These are phyloP conservation scores for Pseudisothecium myosuroides DNA, from an alignment of 225 moss, liverwort and hornwort genomes.

Conservation along the genomic window DNA sequence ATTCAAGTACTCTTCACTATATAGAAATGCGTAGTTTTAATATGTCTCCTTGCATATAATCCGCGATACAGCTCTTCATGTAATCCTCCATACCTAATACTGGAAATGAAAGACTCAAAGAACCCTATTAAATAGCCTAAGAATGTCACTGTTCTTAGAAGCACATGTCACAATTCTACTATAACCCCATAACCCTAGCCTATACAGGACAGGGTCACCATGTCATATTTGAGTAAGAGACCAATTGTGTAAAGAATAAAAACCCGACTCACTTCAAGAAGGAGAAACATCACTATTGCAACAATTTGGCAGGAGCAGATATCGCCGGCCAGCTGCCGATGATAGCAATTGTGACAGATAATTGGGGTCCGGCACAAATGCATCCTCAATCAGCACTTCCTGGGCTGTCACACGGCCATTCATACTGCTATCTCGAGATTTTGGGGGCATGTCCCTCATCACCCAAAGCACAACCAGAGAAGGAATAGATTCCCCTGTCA, in stretches of 20 bases:
- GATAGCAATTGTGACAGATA: slow-evolving; percentile 21
- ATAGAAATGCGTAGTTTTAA: neutral
- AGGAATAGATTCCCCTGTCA: slow-evolving; percentile 74
- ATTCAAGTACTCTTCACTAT: too few relatives aligned
- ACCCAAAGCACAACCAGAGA: slow-evolving; percentile 89
- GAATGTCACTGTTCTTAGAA: neutral
- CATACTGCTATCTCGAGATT: slow-evolving; percentile 23
- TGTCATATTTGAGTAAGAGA: neutral
- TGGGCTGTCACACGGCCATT: slow-evolving; percentile 8
- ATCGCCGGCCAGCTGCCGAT: slow-evolving; percentile 19
- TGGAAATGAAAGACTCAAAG: neutral
- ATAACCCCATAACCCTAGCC: neutral
- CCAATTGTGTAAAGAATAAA: neutral
- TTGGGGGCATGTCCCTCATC: slow-evolving; percentile 76
- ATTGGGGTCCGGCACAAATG: slow-evolving; percentile 27
- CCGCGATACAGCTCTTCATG: too few relatives aligned
- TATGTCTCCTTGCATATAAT: neutral
- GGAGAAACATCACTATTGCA: slow-evolving; percentile 40
- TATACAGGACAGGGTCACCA: neutral
- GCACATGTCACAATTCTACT: neutral
- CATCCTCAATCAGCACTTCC: slow-evolving; percentile 29
- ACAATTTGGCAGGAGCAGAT: slow-evolving; percentile 31
- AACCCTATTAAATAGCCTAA: neutral
- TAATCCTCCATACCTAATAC: too few relatives aligned
- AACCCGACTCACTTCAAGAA: neutral